Conservation (phyloP, 306 rosid species). For the Fragaria iinumae region DNA sequence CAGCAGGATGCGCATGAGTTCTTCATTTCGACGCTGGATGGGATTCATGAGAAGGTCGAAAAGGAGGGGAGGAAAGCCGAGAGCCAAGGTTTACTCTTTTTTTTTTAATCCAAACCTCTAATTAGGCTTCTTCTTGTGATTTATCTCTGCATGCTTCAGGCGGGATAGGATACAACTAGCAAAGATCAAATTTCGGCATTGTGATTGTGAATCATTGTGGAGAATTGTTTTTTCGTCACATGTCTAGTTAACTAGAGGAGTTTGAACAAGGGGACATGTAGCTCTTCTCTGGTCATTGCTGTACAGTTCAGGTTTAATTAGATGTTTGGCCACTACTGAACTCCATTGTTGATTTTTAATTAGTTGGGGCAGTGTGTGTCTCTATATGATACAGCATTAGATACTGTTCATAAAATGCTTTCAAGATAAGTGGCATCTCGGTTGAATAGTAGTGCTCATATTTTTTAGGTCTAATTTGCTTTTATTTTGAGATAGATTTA, state of each 20-base stretch:
- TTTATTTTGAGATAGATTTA: not conserved
- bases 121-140: constrained; percentile 16
- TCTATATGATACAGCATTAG: not conserved
- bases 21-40: constrained; percentile 96
- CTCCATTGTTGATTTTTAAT: not conserved
- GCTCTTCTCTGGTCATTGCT: not conserved
- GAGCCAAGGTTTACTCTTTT: constrained; percentile 64
- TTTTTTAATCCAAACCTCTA: not conserved
- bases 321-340: constrained; percentile 3
- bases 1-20: constrained; percentile 99
- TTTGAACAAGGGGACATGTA: not conserved
- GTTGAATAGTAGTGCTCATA: not conserved
- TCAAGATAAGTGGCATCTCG: not conserved
- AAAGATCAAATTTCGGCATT: not conserved
- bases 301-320: not conserved
- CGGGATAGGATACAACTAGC: not conserved
- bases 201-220: not conserved
- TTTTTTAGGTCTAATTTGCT: not conserved
- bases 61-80: constrained; percentile 65
- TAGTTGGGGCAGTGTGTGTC: not conserved
- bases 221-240: not conserved
- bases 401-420: not conserved
- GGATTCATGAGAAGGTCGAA: constrained; percentile 88
- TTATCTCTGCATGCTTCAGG: not conserved
- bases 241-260: not conserved